Evolutionary conservation across 2,329 filamentous ascomycete genomes (phyloP).

Genomic region (Trichoderma aggressivum): DNA sequence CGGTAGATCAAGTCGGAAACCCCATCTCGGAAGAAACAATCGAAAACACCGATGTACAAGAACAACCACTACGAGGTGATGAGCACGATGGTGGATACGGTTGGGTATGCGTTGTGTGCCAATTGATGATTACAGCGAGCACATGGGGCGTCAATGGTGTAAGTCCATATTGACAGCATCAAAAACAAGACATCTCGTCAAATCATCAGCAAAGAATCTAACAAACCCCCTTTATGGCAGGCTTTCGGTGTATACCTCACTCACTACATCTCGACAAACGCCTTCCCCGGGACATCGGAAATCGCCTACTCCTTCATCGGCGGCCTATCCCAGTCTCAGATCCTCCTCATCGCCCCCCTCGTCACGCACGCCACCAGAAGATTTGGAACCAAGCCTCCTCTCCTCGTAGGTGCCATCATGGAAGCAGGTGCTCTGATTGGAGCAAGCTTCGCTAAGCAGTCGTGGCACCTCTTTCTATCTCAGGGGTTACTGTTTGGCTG

Average conservation of each 20-base stretch:
- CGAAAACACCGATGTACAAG: neutral
- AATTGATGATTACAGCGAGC: slow-evolving; percentile 35
- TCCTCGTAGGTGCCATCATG: slow-evolving; percentile 52
- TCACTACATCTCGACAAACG: slow-evolving; percentile 50
- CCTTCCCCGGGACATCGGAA: slow-evolving; percentile 48
- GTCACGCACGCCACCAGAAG: slow-evolving; percentile 27
- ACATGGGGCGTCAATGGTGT: slow-evolving; percentile 42
- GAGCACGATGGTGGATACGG: slow-evolving; percentile 51
- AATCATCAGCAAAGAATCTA: neutral
- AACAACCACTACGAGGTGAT: neutral
- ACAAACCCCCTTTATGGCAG: neutral
- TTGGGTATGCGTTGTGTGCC: slow-evolving; percentile 34
- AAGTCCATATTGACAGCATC: slow-evolving; percentile 37
- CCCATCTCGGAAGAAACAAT: neutral
- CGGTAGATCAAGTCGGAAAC: neutral
- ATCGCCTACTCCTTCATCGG: slow-evolving; percentile 60
- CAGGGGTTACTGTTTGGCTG: slow-evolving; percentile 59
- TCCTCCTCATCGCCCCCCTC: slow-evolving; percentile 41
- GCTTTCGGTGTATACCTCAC: slow-evolving; percentile 52
- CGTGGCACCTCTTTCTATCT: slow-evolving; percentile 59
- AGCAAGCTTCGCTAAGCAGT: slow-evolving; percentile 48
- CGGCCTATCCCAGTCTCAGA: slow-evolving; percentile 49
- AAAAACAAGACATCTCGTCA: neutral
- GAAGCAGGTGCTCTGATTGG: slow-evolving; percentile 50
- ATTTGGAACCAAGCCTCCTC: slow-evolving; percentile 34